Conservation (phyloP, 257 asterid species). For the Vinca minor region DNA sequence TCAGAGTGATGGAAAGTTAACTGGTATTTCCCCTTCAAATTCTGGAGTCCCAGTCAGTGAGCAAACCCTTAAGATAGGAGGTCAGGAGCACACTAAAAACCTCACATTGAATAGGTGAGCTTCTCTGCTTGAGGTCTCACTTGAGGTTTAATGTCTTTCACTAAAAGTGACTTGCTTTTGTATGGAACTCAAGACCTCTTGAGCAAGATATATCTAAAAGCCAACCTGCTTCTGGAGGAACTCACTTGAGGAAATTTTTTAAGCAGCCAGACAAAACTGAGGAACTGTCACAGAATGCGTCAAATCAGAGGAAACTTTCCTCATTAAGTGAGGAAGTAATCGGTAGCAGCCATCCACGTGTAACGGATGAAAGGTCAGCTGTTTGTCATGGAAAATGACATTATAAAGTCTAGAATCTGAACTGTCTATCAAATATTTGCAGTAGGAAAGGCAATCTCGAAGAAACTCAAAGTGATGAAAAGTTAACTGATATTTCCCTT, state of each 20-base stretch:
- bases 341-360: slow-evolving; percentile 28
- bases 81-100: slow-evolving; percentile 32
- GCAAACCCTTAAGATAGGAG: slow-evolving; percentile 31
- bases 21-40: slow-evolving; percentile 28
- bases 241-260: too few relatives aligned
- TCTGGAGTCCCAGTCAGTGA: slow-evolving; percentile 27
- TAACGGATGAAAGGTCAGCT: slow-evolving; percentile 26
- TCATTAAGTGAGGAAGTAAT: slow-evolving; percentile 26
- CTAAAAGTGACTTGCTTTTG: not conserved
- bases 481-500: slow-evolving; percentile 26
- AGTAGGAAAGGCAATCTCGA: slow-evolving; percentile 27
- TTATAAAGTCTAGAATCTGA: not conserved
- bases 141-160: not conserved
- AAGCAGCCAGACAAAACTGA: slow-evolving; percentile 38
- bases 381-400: not conserved
- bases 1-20: slow-evolving; percentile 27
- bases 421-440: slow-evolving; percentile 16
- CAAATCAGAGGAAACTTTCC: slow-evolving; percentile 30
- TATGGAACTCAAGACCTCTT: slow-evolving; percentile 2
- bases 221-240: slow-evolving; percentile 5
- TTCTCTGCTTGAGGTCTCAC: slow-evolving; percentile 9
- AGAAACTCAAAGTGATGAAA: slow-evolving; percentile 24
- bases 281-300: slow-evolving; percentile 15
- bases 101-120: slow-evolving; percentile 32
- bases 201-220: slow-evolving; percentile 1